Percentiles rank a stretch among this genome's conserved stretches.
Conservation (phyloP, 208 protist species). For the Acanthamoeba lenticulata region DNA sequence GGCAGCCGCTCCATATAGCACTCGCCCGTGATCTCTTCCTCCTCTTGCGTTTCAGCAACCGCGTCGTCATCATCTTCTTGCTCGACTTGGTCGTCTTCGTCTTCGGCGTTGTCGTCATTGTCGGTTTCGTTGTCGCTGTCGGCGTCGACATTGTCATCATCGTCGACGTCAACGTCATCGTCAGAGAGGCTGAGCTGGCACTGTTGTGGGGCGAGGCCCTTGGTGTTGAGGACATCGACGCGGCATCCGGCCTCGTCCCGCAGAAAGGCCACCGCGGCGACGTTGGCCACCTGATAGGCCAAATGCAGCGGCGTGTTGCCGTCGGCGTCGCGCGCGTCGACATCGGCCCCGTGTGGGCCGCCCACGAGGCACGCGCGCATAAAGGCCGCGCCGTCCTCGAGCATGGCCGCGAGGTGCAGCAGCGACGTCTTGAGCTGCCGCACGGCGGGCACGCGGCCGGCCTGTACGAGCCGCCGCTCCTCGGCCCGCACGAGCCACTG, state of each 20-base stretch:
- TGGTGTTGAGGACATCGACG: neutral
- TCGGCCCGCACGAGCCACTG: neutral
- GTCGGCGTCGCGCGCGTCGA: neutral
- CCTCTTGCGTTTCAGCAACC: neutral
- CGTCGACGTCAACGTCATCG: neutral
- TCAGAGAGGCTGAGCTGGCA: neutral
- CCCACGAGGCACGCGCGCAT: neutral
- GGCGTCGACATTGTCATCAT: neutral
- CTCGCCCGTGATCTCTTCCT: neutral
- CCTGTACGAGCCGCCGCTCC: neutral
- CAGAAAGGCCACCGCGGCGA: neutral
- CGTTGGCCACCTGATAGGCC: constrained; percentile 8
- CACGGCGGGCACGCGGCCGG: neutral
- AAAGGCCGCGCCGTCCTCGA: neutral
- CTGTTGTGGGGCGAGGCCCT: neutral
- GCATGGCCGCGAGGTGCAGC: neutral
- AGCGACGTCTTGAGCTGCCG: neutral
- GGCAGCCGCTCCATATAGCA: neutral
- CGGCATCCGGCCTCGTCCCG: neutral
- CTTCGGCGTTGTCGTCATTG: neutral
- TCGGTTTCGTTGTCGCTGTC: neutral
- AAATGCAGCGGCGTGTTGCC: neutral
- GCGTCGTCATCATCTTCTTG: neutral
- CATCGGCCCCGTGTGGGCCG: neutral
- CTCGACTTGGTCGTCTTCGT: too few relatives aligned